Conservation (phyloP, 768 basidiomycete species). For the Amyloporia xantha region DNA sequence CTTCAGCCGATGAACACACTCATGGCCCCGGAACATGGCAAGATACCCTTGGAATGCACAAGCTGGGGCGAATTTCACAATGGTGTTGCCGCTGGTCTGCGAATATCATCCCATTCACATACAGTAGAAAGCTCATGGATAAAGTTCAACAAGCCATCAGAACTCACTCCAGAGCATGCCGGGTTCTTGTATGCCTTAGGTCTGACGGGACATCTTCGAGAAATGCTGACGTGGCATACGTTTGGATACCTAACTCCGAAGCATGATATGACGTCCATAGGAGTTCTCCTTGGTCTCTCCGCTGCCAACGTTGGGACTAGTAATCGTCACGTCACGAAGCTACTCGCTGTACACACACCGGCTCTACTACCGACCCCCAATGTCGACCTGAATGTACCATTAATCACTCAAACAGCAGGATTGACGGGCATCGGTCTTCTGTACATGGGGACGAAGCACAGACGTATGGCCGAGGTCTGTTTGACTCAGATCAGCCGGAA, state of each 20-base stretch:
- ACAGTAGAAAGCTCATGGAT: conserved; percentile 94
- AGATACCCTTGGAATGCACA: conserved; percentile 63
- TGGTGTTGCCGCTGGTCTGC: conserved; percentile 87
- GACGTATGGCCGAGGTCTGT: conserved; percentile 91
- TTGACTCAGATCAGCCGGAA: conserved; percentile 74
- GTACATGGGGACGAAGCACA: conserved; percentile 81
- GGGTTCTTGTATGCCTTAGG: conserved; percentile 93
- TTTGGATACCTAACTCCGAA: conserved; percentile 94
- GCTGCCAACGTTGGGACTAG: conserved; percentile 84
- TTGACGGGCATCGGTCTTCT: conserved; percentile 83
- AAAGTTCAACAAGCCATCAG: conserved; percentile 88
- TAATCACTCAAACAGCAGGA: conserved; percentile 86
- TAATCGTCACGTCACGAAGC: conserved; percentile 83
- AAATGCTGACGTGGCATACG: conserved; percentile 91
- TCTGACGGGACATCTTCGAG: conserved; percentile 82
- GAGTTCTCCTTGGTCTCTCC: conserved; percentile 86
- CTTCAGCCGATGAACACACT: conserved; percentile 67
- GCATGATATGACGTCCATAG: conserved; percentile 93
- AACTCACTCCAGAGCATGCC: conserved; percentile 91
- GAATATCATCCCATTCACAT: conserved; percentile 66
- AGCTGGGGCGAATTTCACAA: conserved; percentile 98
- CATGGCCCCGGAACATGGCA: conserved; percentile 61
- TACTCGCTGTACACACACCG: conserved; percentile 89
- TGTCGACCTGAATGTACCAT: conserved; percentile 84
- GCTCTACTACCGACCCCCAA: conserved; percentile 83